These are phyloP conservation scores for Zelopaecilomyces penicillatus DNA, from an alignment of 2,329 filamentous ascomycete species.

Conservation along the genomic window DNA sequence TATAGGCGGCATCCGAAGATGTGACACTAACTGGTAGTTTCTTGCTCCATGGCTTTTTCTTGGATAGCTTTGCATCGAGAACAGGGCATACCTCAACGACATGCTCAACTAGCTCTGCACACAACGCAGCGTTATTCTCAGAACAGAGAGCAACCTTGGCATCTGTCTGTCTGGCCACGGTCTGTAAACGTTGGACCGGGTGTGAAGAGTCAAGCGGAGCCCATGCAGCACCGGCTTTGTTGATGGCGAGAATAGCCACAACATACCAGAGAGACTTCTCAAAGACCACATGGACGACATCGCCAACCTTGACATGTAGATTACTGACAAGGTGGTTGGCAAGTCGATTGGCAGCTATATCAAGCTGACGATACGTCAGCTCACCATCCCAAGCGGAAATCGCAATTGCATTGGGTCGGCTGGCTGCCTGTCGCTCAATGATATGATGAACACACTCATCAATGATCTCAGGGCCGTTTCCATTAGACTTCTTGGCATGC, in stretches of 20 bases:
- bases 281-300: conserved; percentile 25
- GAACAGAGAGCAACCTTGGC: conserved; percentile 1
- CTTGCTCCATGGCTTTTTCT: conserved; percentile 8
- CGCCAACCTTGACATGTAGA: conserved; percentile 13
- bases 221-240: conserved; percentile 27
- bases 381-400: conserved; percentile 36
- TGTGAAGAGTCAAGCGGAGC: conserved; percentile 27
- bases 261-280: conserved; percentile 29
- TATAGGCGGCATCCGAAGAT: conserved; percentile 4
- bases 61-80: no score
- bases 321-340: conserved; percentile 18
- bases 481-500: not conserved
- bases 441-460: not conserved
- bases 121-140: not conserved
- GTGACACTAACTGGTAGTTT: not conserved
- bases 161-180: conserved; percentile 8
- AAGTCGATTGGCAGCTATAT: conserved; percentile 28
- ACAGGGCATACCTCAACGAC: no score
- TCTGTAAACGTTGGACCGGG: conserved; percentile 19
- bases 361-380: conserved; percentile 32
- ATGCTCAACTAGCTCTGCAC: no score
- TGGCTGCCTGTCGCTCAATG: conserved; percentile 20
- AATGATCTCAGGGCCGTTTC: not conserved
- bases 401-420: conserved; percentile 24
- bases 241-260: conserved; percentile 25